Base-by-base conservation (phyloP, 192 early-diverging fungal species). In the Ramicandelaber brevisporus region DNA sequence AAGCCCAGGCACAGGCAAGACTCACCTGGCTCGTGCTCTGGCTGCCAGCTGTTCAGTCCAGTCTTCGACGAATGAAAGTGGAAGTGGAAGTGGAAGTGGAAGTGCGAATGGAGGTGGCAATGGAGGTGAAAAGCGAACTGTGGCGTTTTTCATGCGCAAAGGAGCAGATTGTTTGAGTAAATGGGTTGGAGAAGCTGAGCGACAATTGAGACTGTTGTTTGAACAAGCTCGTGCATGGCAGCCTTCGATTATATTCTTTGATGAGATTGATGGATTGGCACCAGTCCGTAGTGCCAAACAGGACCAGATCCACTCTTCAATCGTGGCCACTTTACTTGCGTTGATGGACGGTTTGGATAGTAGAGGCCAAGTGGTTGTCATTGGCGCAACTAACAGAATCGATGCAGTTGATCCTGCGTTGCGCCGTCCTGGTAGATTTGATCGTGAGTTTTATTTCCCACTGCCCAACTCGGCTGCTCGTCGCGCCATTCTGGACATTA, bases 181-280 rank as follows among this genome's bases (percentile, higher is more conserved):
- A 29, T 78, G 72, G 72, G 70, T 75, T 11, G 75, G 72, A 3
- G 72, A 76, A 22, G 55, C 60, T 6, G 74, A 78, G 31, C 41
- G 65, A 27, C 67, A 73, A 24, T 41, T 78, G 14, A 40, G 59
- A 14, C 28, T 65, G 19, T 37, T 78, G 5, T 78, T 78, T 40
- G 71, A 75, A 16, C 53, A 74, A 27, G 74, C 74, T 10, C 57
- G 59, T 31, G 55, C 59, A 2, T 64, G 48, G 42, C 67, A 78
- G 30, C 75, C 71, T 0, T 46, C 48, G 17, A 73, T 78, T 30
- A 78, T 78, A 9, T 78, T 78, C 37, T 78, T 78, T 44, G 75
- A 78, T 36, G 75, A 78, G 44, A 74, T 78, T 40, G 75, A 78
- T 30, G 75, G 73, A 6, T 46, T 74, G 13, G 70, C 66, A 15